Conservation (phyloP, 73 alveolate genomes). For the Paramecium sexaurelia region DNA sequence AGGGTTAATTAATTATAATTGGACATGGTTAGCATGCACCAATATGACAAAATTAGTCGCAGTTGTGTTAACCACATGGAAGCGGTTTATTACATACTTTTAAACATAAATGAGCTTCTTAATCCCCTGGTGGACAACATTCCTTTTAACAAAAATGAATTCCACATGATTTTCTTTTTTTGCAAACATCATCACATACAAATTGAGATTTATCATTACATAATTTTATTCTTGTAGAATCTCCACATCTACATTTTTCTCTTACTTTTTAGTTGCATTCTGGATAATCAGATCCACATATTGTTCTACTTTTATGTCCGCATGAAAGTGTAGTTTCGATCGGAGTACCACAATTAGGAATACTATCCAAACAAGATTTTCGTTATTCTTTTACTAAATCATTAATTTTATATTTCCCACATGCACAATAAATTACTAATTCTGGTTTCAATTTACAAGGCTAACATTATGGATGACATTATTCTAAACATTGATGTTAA, state of each 20-base stretch:
- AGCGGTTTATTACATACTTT: slow-evolving; percentile 87
- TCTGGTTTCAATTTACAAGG: slow-evolving; percentile 80
- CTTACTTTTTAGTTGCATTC: slow-evolving; percentile 25
- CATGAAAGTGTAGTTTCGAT: slow-evolving; percentile 74
- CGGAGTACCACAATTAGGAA: slow-evolving; percentile 78
- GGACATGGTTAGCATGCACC: slow-evolving; percentile 95
- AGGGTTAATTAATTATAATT: slow-evolving; percentile 81
- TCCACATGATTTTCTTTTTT: slow-evolving; percentile 61
- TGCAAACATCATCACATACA: slow-evolving; percentile 56
- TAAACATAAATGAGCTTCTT: slow-evolving; percentile 93
- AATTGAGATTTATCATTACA: slow-evolving; percentile 47
- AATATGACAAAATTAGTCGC: slow-evolving; percentile 93
- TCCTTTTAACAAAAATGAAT: slow-evolving; percentile 63
- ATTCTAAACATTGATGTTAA: slow-evolving; percentile 85
- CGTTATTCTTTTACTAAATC: slow-evolving; percentile 60
- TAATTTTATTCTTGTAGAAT: background rate
- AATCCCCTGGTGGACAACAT: slow-evolving; percentile 91
- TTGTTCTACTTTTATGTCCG: slow-evolving; percentile 49
- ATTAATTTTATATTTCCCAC: slow-evolving; percentile 72
- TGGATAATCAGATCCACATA: slow-evolving; percentile 46
- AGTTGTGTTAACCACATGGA: slow-evolving; percentile 91
- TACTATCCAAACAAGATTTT: slow-evolving; percentile 75
- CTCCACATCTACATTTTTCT: slow-evolving; percentile 60
- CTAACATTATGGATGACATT: slow-evolving; percentile 94
- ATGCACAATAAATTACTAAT: slow-evolving; percentile 74